Evolutionary conservation across 352 stramenopile species (phyloP).

Genomic region (Phytophthora megakarya): DNA sequence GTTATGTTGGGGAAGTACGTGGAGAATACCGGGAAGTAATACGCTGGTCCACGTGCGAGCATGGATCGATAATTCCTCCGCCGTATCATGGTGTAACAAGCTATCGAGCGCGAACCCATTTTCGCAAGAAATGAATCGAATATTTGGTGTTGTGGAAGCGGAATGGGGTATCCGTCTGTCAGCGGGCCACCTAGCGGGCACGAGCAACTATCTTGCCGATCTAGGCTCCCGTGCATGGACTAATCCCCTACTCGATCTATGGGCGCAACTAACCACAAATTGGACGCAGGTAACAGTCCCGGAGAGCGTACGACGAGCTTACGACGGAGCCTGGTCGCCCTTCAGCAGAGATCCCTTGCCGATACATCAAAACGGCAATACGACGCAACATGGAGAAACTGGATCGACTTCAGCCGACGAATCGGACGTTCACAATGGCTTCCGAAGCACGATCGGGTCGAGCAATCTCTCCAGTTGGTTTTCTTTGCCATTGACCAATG

Average conservation of each 20-base stretch:
- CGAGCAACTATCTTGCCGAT: not conserved
- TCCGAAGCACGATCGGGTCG: too few relatives aligned
- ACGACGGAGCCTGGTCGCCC: not conserved
- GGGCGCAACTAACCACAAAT: constrained; percentile 2
- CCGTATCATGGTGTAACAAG: constrained; percentile 6
- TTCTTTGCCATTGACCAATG: constrained; percentile 21
- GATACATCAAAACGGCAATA: constrained; percentile 6
- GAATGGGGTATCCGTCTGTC: not conserved
- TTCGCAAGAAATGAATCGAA: constrained; percentile 8
- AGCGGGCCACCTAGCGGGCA: not conserved
- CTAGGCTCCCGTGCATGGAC: constrained; percentile 4
- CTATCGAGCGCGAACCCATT: not conserved
- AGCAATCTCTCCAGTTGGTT: constrained; percentile 22
- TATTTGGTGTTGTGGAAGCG: not conserved
- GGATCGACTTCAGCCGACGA: not conserved
- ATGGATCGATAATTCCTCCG: constrained; percentile 9
- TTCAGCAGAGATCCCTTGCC: constrained; percentile 11
- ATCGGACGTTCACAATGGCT: constrained; percentile 16
- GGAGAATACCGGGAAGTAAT: not conserved
- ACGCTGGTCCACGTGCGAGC: not conserved
- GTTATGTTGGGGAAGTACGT: not conserved
- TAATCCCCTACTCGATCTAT: too few relatives aligned
- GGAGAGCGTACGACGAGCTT: not conserved
- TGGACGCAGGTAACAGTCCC: constrained; percentile 3
- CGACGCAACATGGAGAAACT: not conserved